Evolutionary conservation across 495 filamentous ascomycete genomes (phyloP).

Genomic region (Friedmanniomyces simplex): DNA sequence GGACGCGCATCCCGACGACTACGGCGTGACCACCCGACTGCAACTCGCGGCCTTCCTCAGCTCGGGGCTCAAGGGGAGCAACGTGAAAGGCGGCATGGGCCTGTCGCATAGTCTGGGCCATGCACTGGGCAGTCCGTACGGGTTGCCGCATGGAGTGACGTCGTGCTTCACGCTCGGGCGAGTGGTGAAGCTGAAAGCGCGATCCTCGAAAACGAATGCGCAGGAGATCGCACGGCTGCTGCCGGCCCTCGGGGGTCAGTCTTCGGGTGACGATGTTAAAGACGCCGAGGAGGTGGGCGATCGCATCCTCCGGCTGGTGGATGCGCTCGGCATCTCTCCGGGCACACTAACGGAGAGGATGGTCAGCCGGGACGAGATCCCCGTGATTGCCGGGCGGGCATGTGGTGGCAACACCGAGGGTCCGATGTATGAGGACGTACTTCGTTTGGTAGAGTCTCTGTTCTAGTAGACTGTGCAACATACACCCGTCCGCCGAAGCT

Average conservation of each 20-base stretch:
- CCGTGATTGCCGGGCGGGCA: neutral
- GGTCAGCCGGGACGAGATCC: neutral
- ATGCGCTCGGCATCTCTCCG: slow-evolving; percentile 10
- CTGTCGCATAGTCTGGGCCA: slow-evolving; percentile 26
- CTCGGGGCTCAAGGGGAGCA: slow-evolving; percentile 6
- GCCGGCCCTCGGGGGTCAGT: slow-evolving; percentile 20
- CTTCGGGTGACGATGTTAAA: slow-evolving; percentile 17
- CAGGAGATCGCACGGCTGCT: slow-evolving; percentile 24
- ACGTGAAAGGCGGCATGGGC: slow-evolving; percentile 17
- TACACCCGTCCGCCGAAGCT: no score
- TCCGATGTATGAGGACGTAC: neutral
- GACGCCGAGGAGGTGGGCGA: no score
- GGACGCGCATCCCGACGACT: slow-evolving; percentile 18
- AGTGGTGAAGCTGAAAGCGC: slow-evolving; percentile 24
- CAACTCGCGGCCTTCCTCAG: slow-evolving; percentile 15
- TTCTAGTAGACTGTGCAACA: no score
- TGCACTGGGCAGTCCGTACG: slow-evolving; percentile 23
- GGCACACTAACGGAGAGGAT: neutral
- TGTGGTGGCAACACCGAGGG: neutral
- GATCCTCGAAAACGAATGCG: slow-evolving; percentile 19
- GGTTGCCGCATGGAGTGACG: slow-evolving; percentile 25
- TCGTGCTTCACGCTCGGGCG: slow-evolving; percentile 25
- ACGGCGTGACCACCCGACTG: no score
- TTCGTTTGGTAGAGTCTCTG: neutral
- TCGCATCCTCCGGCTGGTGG: slow-evolving; percentile 19